These are phyloP conservation scores for Atkinsonella texensis DNA, from an alignment of 2,329 filamentous ascomycete species.

Conservation along the genomic window DNA sequence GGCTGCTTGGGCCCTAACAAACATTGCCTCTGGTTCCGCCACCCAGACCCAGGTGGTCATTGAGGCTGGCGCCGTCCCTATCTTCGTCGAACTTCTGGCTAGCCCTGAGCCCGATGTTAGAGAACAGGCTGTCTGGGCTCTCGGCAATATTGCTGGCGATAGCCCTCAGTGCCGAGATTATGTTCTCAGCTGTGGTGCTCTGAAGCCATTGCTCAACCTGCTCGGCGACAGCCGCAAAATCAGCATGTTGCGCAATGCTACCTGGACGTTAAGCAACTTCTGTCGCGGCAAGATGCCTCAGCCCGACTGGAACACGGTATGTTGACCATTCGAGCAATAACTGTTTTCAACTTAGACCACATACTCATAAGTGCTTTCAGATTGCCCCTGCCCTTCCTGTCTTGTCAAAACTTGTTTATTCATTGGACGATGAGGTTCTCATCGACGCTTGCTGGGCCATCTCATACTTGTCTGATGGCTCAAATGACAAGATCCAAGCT, in stretches of 20 bases:
- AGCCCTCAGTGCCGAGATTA: constrained; percentile 97
- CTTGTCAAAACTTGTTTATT: constrained; percentile 94
- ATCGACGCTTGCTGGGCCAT: constrained; percentile 99
- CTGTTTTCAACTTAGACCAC: background rate
- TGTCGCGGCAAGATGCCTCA: constrained; percentile 99
- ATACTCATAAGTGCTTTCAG: constrained; percentile 30
- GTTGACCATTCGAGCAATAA: constrained; percentile 17
- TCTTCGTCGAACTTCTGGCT: constrained; percentile 90
- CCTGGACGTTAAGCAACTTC: constrained; percentile 99
- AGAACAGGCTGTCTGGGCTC: constrained; percentile 96
- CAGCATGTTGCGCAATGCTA: constrained; percentile 97
- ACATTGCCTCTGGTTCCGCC: constrained; percentile 95
- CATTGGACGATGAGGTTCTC: constrained; percentile 91
- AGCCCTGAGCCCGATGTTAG: constrained; percentile 96
- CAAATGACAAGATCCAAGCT: constrained; percentile 98
- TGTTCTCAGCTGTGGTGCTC: constrained; percentile 79
- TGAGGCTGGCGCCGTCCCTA: constrained; percentile 92
- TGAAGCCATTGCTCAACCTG: constrained; percentile 78
- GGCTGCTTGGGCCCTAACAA: constrained; percentile 97
- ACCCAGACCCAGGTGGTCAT: constrained; percentile 98
- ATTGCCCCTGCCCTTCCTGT: constrained; percentile 92
- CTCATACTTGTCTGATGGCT: constrained; percentile 93
- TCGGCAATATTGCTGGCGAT: constrained; percentile 97
- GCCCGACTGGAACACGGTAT: constrained; percentile 91
- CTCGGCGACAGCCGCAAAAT: constrained; percentile 96